A percentile compares a stretch with the other conserved stretches of the same genome.
phyloP scores from a whole-genome alignment of 2,329 filamentous ascomycete species.

The Colletotrichum cuscutae region DNA sequence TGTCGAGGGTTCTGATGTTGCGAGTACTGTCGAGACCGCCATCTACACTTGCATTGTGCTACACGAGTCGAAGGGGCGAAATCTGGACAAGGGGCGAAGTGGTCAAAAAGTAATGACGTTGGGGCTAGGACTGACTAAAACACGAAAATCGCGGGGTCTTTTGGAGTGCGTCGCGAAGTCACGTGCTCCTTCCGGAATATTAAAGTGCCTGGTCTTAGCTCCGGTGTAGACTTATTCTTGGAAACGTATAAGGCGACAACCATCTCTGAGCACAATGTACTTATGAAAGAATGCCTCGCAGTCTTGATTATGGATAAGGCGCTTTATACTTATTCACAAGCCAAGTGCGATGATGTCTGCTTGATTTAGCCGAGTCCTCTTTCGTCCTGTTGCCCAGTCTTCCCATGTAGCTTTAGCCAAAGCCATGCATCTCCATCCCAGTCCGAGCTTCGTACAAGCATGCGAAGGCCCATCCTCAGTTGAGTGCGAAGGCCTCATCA shows the following conservation, averaged over 20 bases:
- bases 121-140: not conserved
- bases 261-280: not conserved
- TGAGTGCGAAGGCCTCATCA: too few species aligned
- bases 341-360: too few species aligned
- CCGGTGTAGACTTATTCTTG: not conserved
- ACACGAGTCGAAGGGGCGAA: not conserved
- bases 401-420: too few species aligned
- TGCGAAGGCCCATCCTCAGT: too few species aligned
- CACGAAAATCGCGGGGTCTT: slow-evolving; percentile 22
- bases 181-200: not conserved
- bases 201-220: not conserved
- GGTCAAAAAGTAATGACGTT: slow-evolving; percentile 13
- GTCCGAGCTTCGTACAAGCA: too few species aligned
- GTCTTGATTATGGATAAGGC: too few species aligned
- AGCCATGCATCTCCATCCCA: too few species aligned
- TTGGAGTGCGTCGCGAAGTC: slow-evolving; percentile 20
- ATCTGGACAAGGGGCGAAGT: not conserved
- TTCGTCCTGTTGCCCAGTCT: too few species aligned
- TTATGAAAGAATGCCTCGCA: not conserved
- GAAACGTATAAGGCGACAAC: too few species aligned
- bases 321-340: too few species aligned
- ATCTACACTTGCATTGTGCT: not conserved
- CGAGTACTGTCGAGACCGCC: not conserved
- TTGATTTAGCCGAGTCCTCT: too few species aligned
- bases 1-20: not conserved